These are phyloP conservation scores for Septoria petroselini DNA, from an alignment of 2,329 filamentous ascomycete species.

Conservation along the genomic window DNA sequence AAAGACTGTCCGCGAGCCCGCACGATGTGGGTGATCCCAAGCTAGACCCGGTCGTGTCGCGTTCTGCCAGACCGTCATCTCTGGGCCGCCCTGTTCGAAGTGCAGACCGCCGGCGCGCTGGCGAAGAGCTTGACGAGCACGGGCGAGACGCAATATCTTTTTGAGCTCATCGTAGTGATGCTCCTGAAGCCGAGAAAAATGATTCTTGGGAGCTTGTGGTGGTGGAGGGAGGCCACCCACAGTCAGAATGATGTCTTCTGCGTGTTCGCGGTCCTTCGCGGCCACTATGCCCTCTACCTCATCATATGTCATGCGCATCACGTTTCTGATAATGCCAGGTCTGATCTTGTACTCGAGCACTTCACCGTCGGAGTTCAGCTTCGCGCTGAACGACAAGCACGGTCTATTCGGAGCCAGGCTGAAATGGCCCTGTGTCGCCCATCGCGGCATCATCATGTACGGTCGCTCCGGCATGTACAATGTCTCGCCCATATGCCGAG, in stretches of 20 bases:
- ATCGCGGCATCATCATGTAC: constrained; percentile 56
- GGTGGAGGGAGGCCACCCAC: constrained; percentile 38
- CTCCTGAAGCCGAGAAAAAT: constrained; percentile 30
- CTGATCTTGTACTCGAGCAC: constrained; percentile 54
- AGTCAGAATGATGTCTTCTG: constrained; percentile 27
- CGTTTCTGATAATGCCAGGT: constrained; percentile 54
- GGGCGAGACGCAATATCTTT: constrained; percentile 39
- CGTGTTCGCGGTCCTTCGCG: constrained; percentile 6
- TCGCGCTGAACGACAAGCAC: constrained; percentile 59
- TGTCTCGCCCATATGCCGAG: constrained; percentile 56
- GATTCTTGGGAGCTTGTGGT: constrained; percentile 6
- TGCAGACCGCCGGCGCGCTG: constrained; percentile 41
- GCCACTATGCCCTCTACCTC: constrained; percentile 31
- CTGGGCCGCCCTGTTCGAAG: constrained; percentile 32
- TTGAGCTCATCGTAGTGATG: constrained; percentile 36
- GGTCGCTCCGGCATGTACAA: constrained; percentile 57
- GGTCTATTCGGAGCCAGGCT: constrained; percentile 55
- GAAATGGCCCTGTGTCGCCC: constrained; percentile 51
- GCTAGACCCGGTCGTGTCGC: constrained; percentile 35
- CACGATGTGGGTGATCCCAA: constrained; percentile 43
- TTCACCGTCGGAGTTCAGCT: constrained; percentile 51
- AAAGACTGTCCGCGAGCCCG: constrained; percentile 39
- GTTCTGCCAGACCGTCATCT: constrained; percentile 40
- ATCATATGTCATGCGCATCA: constrained; percentile 52
- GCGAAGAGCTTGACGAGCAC: constrained; percentile 36